Conservation (phyloP, 805 yeast genomes). For the Candida pini region DNA sequence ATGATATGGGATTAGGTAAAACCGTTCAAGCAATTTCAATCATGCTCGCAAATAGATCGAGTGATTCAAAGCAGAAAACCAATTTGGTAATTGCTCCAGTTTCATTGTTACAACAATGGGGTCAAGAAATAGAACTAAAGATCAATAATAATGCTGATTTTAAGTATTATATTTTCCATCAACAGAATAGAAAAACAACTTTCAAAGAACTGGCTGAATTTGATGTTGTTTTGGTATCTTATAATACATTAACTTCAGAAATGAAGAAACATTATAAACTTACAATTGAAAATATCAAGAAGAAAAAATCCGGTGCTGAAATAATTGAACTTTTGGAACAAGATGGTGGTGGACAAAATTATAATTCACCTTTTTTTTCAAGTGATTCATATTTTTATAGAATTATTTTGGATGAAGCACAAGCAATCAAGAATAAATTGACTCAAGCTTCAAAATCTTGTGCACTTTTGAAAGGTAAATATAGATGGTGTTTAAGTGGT, state of each 20-base stretch:
- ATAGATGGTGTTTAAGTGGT: conserved; percentile 50
- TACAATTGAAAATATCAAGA: conserved; percentile 29
- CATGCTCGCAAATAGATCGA: conserved; percentile 41
- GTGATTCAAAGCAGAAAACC: conserved; percentile 35
- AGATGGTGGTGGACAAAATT: conserved; percentile 33
- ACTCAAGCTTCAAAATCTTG: conserved; percentile 45
- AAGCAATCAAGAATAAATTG: conserved; percentile 44
- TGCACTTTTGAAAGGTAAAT: conserved; percentile 32
- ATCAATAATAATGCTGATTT: conserved; percentile 42
- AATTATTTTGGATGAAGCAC: conserved; percentile 53
- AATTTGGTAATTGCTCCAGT: conserved; percentile 89
- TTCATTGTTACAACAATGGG: conserved; percentile 82
- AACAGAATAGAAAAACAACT: conserved; percentile 32
- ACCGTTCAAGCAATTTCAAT: conserved; percentile 65
- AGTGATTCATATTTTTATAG: conserved; percentile 46
- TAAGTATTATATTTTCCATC: conserved; percentile 57
- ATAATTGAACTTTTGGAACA: too few relatives aligned
- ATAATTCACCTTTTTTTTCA: conserved; percentile 60
- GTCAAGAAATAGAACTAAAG: conserved; percentile 63
- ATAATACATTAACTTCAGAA: conserved; percentile 73
- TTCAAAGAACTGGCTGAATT: conserved; percentile 45
- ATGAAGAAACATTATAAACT: conserved; percentile 55
- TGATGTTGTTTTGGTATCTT: conserved; percentile 78
- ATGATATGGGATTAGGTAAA: conserved; percentile 81
- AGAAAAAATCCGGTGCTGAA: conserved; percentile 22